phyloP scores from a whole-genome alignment of 441 rosid genomes.

The Adansonia rubrostipa region DNA sequence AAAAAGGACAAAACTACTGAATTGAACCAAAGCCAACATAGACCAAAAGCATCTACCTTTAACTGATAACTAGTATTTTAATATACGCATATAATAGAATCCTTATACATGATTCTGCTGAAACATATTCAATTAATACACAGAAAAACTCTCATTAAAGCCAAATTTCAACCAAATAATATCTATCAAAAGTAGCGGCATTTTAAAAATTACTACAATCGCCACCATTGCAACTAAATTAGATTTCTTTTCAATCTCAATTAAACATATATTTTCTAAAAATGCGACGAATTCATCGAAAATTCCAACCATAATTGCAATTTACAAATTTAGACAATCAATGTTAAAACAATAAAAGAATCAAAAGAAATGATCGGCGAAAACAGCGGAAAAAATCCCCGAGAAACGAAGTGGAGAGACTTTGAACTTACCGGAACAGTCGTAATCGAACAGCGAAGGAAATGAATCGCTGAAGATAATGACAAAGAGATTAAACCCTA shows the following conservation, averaged over 20 bases:
- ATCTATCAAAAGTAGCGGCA: background rate
- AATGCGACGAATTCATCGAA: background rate
- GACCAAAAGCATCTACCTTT: background rate
- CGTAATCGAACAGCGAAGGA: background rate
- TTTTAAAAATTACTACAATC: background rate
- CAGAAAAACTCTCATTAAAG: conserved; percentile 2
- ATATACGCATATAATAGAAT: background rate
- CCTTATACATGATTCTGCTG: background rate
- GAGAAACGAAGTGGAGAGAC: background rate
- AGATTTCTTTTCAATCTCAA: conserved; percentile 1
- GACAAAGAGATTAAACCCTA: conserved; percentile 26
- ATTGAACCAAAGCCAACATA: background rate
- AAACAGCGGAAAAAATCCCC: background rate
- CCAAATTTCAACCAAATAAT: conserved; percentile 5
- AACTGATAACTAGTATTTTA: background rate
- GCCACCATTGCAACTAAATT: background rate
- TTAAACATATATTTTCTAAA: background rate
- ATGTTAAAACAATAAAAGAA: background rate
- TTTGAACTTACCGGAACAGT: conserved; percentile 28
- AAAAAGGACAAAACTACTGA: background rate
- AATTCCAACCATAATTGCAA: background rate
- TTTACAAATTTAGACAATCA: background rate
- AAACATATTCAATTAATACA: background rate
- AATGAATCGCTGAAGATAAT: background rate
- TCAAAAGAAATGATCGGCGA: conserved; percentile 29